phyloP scores from a whole-genome alignment of 305 asterid species.

The Fraxinus xanthoxyloides region DNA sequence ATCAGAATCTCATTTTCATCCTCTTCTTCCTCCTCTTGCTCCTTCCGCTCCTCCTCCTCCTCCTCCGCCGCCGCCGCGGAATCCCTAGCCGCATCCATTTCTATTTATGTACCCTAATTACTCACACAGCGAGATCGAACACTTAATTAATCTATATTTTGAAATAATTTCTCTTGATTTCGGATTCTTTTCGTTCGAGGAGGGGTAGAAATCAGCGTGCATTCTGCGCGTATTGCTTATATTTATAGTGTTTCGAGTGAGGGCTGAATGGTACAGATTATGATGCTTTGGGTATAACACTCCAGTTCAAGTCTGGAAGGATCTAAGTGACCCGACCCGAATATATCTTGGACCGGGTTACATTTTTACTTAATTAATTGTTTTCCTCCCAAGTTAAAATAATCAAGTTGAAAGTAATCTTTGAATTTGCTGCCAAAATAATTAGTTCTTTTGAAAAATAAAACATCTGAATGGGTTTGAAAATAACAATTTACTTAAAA shows the following conservation, averaged over 20 bases:
- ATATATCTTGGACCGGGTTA: background rate
- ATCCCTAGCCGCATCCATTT: constrained; percentile 39
- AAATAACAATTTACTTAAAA: background rate
- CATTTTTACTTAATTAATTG: background rate
- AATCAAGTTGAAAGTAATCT: background rate
- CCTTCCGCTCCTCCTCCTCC: constrained; percentile 34
- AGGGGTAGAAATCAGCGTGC: constrained; percentile 17
- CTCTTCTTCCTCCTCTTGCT: constrained; percentile 41
- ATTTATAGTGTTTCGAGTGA: background rate
- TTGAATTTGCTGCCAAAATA: background rate
- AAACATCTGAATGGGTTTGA: background rate
- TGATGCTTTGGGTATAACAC: constrained; percentile 38
- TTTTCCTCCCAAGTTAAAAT: background rate
- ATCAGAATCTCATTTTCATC: constrained; percentile 60
- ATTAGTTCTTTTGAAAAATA: background rate
- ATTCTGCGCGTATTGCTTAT: constrained; percentile 4
- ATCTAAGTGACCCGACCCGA: background rate
- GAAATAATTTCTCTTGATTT: background rate
- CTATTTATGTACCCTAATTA: constrained; percentile 5
- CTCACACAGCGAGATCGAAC: background rate
- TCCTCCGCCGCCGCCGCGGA: constrained; percentile 23
- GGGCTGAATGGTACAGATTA: constrained; percentile 23
- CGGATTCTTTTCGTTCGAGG: constrained; percentile 13
- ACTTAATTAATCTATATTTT: background rate
- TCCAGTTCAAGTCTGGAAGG: background rate